phyloP scores from a whole-genome alignment of 1,139 yeast species.

The Blastobotrys raffinosifermentans region DNA sequence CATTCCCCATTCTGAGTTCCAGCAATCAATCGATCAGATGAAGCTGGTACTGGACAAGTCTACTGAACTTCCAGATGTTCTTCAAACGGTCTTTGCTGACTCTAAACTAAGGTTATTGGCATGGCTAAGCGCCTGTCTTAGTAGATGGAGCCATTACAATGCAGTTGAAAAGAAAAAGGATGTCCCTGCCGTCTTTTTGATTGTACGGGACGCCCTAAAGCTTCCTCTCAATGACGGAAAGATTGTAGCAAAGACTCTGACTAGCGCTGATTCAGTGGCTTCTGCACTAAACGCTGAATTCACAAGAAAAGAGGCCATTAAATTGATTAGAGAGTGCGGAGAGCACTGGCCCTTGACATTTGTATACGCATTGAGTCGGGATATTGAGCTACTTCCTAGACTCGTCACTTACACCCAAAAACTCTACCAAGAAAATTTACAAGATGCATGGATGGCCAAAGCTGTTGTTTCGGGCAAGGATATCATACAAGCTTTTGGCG shows the following conservation, averaged over 20 bases:
- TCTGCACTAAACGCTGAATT: slow-evolving; percentile 1
- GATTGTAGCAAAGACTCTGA: slow-evolving; percentile 41
- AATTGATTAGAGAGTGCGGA: slow-evolving; percentile 50
- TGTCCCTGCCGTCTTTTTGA: slow-evolving; percentile 36
- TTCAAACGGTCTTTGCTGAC: background rate
- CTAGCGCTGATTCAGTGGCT: slow-evolving; percentile 26
- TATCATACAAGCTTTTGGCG: slow-evolving; percentile 42
- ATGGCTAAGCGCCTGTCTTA: slow-evolving; percentile 26
- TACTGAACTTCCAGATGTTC: background rate
- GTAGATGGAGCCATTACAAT: slow-evolving; percentile 43
- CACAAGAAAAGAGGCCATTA: slow-evolving; percentile 55
- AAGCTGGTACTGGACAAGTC: background rate
- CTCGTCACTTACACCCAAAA: background rate
- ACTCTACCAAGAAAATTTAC: slow-evolving; percentile 16
- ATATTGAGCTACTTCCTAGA: slow-evolving; percentile 6
- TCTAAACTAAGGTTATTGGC: background rate
- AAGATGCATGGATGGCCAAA: slow-evolving; percentile 29
- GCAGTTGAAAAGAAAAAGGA: slow-evolving; percentile 39
- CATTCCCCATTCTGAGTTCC: background rate
- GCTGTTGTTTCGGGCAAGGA: slow-evolving; percentile 56
- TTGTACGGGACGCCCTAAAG: slow-evolving; percentile 66
- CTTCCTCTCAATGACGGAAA: slow-evolving; percentile 55
- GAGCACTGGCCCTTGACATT: slow-evolving; percentile 46
- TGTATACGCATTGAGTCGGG: slow-evolving; percentile 20
- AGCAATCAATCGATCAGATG: background rate